These are phyloP conservation scores for Acrocalymma vagum DNA, from an alignment of 2,329 filamentous ascomycete species.

Conservation along the genomic window DNA sequence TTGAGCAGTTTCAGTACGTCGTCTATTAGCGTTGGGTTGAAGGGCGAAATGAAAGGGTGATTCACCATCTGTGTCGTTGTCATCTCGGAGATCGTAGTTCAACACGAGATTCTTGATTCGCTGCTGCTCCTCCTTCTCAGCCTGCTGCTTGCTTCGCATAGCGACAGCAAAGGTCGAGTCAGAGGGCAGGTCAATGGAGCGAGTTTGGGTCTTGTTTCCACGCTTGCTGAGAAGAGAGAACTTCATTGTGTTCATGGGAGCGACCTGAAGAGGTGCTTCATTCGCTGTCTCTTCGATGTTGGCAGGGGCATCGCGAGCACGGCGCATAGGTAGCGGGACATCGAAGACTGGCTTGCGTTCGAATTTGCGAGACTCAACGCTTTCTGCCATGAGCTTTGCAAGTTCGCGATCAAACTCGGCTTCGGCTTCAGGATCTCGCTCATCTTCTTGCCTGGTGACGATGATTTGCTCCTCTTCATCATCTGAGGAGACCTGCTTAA, in stretches of 20 bases:
- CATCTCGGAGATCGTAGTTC: conserved; percentile 91
- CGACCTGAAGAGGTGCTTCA: conserved; percentile 48
- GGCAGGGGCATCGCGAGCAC: conserved; percentile 65
- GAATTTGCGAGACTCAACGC: conserved; percentile 92
- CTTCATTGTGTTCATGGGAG: conserved; percentile 76
- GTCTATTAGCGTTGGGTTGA: conserved; percentile 61
- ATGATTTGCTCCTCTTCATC: conserved; percentile 88
- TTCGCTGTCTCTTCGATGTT: conserved; percentile 50
- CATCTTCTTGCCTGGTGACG: conserved; percentile 88
- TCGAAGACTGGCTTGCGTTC: conserved; percentile 95
- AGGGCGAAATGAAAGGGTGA: conserved; percentile 51
- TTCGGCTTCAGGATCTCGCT: conserved; percentile 90
- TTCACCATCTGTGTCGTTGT: conserved; percentile 78
- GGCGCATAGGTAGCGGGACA: conserved; percentile 92
- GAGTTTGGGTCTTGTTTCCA: conserved; percentile 95
- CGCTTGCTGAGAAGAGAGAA: conserved; percentile 96
- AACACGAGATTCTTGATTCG: conserved; percentile 97
- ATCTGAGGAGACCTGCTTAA: conserved; percentile 67
- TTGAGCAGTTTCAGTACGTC: conserved; percentile 43
- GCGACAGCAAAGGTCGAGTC: conserved; percentile 95
- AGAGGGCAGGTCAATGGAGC: conserved; percentile 86
- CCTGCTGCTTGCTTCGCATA: conserved; percentile 95
- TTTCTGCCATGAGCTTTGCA: conserved; percentile 98
- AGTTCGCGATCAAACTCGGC: conserved; percentile 98
- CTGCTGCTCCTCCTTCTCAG: conserved; percentile 94